Evolutionary conservation across 2,329 filamentous ascomycete species (phyloP), one percentile per base, ranked within the genome.

Genomic region (Arthroderma sp.): DNA sequence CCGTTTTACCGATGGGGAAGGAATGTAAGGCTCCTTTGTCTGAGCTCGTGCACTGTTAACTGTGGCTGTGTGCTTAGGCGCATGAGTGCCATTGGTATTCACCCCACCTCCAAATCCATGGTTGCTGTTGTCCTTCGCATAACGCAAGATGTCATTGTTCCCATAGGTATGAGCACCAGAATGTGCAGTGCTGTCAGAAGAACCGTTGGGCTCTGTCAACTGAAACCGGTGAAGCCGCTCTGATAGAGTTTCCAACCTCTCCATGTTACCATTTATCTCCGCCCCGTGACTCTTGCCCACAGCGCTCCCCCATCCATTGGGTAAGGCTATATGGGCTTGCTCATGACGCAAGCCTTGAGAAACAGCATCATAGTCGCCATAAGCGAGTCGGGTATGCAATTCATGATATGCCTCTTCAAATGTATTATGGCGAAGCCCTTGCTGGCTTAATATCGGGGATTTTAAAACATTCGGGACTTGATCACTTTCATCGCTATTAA

Each of bases 181-280:
- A 43, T 32, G 11, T 47, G 46, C 38, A 29, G 42, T 38, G 39
- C 36, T 22, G 15, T 22, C 15, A 3, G 15, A 22, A 22, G 15
- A 22, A 22, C 15, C 15, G 15, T 22, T 22, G 15, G 15, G 53
- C 42, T 63, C 61, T 8, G 63, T 59, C 31, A 65, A 42, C 37
- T 66, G 61, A 29, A 61, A 56, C 29, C 59, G 61, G 42, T 65
- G 62, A 32, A 66, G 42, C 42, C 59, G 59, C 36, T 57, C 63
- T 4, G 62, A 61, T 30, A 66, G 57, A 5, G 60, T 54, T 46
- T 61, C 59, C 2, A 55, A 51, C 45, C 61, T 58, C 30, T 52
- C 57, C 44, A 53, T 51, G 30, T 52, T 49, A n/a, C 58, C 59
- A 46, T 59, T 60, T 2, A 49, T 37, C 9, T 40, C 43, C 41